These are phyloP conservation scores for Eimeria brunetti DNA, from an alignment of 169 alveolate species.

Conservation along the genomic window DNA sequence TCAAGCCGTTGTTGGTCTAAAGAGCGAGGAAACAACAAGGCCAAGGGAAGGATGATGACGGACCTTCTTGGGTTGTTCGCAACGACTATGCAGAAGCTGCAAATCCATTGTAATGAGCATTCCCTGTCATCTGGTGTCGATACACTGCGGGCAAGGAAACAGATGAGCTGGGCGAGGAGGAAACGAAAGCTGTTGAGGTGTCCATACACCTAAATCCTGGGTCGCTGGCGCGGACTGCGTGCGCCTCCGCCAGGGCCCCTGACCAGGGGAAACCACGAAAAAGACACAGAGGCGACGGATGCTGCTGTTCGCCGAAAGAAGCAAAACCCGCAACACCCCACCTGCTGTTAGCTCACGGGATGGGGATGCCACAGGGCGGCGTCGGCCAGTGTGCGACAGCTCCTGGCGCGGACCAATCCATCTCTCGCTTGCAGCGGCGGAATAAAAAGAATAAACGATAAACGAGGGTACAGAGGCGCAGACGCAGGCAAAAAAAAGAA, in stretches of 20 bases:
- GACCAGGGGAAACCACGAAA: not conserved
- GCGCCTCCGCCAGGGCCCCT: conserved; percentile 29
- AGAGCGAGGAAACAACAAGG: not conserved
- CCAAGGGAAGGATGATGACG: too few relatives aligned
- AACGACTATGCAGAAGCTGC: not conserved
- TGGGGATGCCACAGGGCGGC: conserved; percentile 31
- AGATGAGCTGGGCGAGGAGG: conserved; percentile 5
- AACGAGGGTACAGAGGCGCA: too few relatives aligned
- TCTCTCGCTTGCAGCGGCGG: not conserved
- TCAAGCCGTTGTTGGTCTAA: not conserved
- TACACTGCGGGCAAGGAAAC: conserved; percentile 45
- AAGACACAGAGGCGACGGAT: not conserved
- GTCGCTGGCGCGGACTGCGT: not conserved
- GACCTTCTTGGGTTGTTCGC: conserved; percentile 21
- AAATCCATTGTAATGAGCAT: not conserved
- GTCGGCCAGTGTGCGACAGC: conserved; percentile 19
- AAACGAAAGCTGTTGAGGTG: not conserved
- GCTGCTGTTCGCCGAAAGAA: conserved; percentile 5
- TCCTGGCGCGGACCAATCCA: conserved; percentile 30
- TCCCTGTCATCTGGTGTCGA: conserved; percentile 26
- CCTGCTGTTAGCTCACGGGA: conserved; percentile 39
- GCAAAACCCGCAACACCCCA: not conserved
- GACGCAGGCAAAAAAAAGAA: not conserved
- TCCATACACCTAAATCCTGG: not conserved
- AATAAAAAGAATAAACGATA: not conserved